Evolutionary conservation across 345 rosid species (phyloP).

Genomic region (Viola odorata): DNA sequence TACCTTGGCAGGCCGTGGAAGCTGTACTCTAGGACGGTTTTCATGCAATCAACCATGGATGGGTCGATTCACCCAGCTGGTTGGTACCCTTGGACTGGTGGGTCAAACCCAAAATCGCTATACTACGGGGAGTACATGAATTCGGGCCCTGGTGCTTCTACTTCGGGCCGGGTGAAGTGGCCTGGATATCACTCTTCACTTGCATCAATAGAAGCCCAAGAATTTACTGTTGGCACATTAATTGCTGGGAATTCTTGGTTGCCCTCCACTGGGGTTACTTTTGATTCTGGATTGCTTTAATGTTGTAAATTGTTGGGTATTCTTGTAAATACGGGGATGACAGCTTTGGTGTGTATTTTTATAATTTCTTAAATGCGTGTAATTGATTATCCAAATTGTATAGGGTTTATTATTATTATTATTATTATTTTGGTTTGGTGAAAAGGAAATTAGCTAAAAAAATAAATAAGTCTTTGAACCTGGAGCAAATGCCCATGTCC

Average conservation of each 20-base stretch:
- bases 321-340: not conserved
- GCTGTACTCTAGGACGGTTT: slow-evolving; percentile 16
- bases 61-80: slow-evolving; percentile 17
- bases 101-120: slow-evolving; percentile 12
- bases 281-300: slow-evolving; percentile 24
- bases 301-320: not conserved
- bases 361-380: not conserved
- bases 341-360: not conserved
- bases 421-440: not conserved
- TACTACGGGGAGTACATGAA: slow-evolving; percentile 32
- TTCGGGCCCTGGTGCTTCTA: slow-evolving; percentile 22
- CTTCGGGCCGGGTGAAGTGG: slow-evolving; percentile 23
- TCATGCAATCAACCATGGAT: slow-evolving; percentile 20
- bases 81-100: slow-evolving; percentile 29
- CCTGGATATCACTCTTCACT: slow-evolving; percentile 11
- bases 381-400: not conserved
- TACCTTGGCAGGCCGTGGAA: slow-evolving; percentile 30
- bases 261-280: slow-evolving; percentile 30
- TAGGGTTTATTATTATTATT: not conserved
- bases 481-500: not conserved
- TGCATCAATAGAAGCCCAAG: slow-evolving; percentile 3
- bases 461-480: not conserved
- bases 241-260: slow-evolving; percentile 27
- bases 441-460: not conserved
- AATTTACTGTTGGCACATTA: slow-evolving; percentile 22